Conservation (phyloP, 2,329 filamentous ascomycete genomes). For the Trichoderma koningii region DNA sequence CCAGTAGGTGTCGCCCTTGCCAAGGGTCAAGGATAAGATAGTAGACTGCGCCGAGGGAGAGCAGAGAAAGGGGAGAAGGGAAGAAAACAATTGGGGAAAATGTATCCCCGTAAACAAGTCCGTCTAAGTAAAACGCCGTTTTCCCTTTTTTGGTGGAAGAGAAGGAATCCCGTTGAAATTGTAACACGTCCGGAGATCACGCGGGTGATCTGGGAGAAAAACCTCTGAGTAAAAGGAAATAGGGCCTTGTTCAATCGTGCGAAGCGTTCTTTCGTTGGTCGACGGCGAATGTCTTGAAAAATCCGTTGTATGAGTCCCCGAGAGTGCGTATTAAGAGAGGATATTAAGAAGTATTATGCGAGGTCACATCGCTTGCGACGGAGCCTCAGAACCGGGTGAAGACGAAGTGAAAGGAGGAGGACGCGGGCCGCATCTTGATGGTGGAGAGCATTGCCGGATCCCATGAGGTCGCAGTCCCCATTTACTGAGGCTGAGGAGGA, state of each 20-base stretch:
- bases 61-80: no score
- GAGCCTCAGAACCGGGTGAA: neutral
- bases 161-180: conserved; percentile 26
- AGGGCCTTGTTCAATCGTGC: conserved; percentile 28
- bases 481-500: conserved; percentile 46
- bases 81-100: conserved; percentile 30
- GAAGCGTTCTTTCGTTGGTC: conserved; percentile 24
- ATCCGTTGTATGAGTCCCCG: conserved; percentile 39
- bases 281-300: conserved; percentile 38
- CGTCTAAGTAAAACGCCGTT: conserved; percentile 41
- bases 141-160: neutral
- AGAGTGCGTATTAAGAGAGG: conserved; percentile 33
- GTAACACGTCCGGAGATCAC: conserved; percentile 26
- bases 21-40: conserved; percentile 3
- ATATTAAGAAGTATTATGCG: conserved; percentile 11
- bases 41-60: conserved; percentile 1
- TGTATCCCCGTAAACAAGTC: conserved; percentile 32
- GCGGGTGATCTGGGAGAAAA: conserved; percentile 21
- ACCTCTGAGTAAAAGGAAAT: conserved; percentile 12
- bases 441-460: neutral
- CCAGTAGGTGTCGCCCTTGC: conserved; percentile 18
- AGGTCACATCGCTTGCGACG: conserved; percentile 11
- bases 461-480: conserved; percentile 15
- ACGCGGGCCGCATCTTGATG: conserved; percentile 1
- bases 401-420: neutral